Conservation (phyloP, 2,329 filamentous ascomycete genomes). For the Trichothecium roseum region DNA sequence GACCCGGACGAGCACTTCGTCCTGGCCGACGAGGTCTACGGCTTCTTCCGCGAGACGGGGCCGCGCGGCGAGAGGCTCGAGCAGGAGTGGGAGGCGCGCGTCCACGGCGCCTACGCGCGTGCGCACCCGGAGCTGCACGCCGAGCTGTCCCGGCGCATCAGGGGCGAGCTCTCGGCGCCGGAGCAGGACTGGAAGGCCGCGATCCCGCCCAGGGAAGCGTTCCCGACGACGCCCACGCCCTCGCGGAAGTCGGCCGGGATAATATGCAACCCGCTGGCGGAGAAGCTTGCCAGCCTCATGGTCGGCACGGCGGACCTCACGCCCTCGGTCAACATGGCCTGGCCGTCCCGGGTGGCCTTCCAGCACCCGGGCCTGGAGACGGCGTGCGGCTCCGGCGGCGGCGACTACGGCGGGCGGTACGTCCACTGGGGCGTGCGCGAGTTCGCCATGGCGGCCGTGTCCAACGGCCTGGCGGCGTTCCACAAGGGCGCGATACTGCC, state of each 20-base stretch:
- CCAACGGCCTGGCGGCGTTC: slow-evolving; percentile 50
- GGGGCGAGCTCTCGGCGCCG: slow-evolving; percentile 36
- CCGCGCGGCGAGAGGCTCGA: slow-evolving; percentile 32
- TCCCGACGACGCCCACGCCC: slow-evolving; percentile 35
- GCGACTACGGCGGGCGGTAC: slow-evolving; percentile 42
- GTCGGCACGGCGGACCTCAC: slow-evolving; percentile 43
- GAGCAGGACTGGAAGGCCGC: slow-evolving; percentile 35
- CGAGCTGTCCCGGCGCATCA: slow-evolving; percentile 35
- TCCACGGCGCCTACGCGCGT: slow-evolving; percentile 29
- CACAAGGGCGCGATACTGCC: slow-evolving; percentile 44
- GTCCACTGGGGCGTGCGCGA: slow-evolving; percentile 52
- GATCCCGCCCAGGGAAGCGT: slow-evolving; percentile 31
- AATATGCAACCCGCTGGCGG: slow-evolving; percentile 40
- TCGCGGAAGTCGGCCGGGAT: slow-evolving; percentile 38
- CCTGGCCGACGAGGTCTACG: slow-evolving; percentile 32
- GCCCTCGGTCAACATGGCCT: slow-evolving; percentile 45
- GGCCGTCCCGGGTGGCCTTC: slow-evolving; percentile 40
- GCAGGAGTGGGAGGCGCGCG: slow-evolving; percentile 32
- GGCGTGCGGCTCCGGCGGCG: slow-evolving; percentile 41
- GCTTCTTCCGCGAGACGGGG: slow-evolving; percentile 37
- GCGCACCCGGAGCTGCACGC: slow-evolving; percentile 36
- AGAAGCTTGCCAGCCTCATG: slow-evolving; percentile 35
- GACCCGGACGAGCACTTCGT: slow-evolving; percentile 24
- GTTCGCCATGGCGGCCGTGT: slow-evolving; percentile 49
- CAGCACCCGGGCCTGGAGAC: slow-evolving; percentile 29